These are phyloP conservation scores for Pleurostoma richardsiae DNA, from an alignment of 2,329 filamentous ascomycete genomes.

Conservation along the genomic window DNA sequence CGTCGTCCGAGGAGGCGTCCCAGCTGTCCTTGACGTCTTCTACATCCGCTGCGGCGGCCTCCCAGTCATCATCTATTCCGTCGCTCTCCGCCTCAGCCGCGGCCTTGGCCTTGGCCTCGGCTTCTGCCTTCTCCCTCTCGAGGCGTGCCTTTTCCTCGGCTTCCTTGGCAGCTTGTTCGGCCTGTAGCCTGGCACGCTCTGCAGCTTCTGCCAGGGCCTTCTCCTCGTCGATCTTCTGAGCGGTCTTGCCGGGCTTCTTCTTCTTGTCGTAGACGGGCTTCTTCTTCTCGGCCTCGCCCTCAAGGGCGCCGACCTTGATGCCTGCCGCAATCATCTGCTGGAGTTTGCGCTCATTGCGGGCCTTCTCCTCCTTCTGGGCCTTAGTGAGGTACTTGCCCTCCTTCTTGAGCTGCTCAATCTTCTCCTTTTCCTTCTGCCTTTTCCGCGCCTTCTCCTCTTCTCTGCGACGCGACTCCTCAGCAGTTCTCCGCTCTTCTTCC, in stretches of 20 bases:
- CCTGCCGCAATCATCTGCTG: constrained; percentile 81
- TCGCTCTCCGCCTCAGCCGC: constrained; percentile 51
- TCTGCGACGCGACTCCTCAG: constrained; percentile 63
- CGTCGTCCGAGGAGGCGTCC: constrained; percentile 81
- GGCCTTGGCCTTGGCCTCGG: constrained; percentile 48
- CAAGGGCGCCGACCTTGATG: constrained; percentile 60
- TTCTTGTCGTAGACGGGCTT: constrained; percentile 73
- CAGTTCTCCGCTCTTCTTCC: constrained; percentile 58
- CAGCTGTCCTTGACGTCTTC: constrained; percentile 88
- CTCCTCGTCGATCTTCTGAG: constrained; percentile 68
- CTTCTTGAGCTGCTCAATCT: constrained; percentile 80
- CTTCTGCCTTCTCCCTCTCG: constrained; percentile 50
- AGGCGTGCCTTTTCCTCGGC: constrained; percentile 10
- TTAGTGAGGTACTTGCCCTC: constrained; percentile 84
- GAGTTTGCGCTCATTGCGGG: constrained; percentile 70
- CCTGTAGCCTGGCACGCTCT: constrained; percentile 63
- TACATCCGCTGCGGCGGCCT: constrained; percentile 71
- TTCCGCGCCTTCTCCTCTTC: constrained; percentile 72
- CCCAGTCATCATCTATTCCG: constrained; percentile 79
- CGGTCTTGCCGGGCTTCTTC: constrained; percentile 59
- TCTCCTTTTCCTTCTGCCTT: constrained; percentile 84
- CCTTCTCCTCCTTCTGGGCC: constrained; percentile 78
- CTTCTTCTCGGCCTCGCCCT: constrained; percentile 57
- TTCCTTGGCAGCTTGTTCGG: constrained; percentile 51
- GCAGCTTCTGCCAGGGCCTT: constrained; percentile 73